Evolutionary conservation across 352 stramenopile genomes (phyloP), one percentile per base, ranked within the genome.

Genomic region (Phytophthora pisi): DNA sequence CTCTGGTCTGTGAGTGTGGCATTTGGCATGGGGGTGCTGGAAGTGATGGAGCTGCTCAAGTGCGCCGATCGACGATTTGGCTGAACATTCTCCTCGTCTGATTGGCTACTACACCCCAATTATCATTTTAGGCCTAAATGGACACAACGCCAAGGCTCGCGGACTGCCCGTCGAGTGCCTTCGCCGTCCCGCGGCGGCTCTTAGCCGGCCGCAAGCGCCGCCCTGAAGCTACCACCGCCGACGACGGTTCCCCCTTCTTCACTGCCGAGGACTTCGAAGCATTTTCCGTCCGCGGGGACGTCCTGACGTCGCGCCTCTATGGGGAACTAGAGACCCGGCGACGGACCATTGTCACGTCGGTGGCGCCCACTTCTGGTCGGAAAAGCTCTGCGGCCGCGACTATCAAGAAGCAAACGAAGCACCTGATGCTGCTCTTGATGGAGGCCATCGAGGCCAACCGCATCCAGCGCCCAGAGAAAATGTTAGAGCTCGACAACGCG

Each of bases 181-280:
- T 92, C 60, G 77, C 60, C 10, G 69, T 88, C 51, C 84, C 84
- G 34, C 75, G 57, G 57, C 81, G 47, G 40, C 61, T 91, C 18
- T 61, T 79, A 55, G 38, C 68, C 10, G 64, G 75, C 46, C 82
- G 75, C 11, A 91, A 86, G 71, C 82, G 79, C 50, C 76, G 66
- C 45, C 47, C 69, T 0, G 45, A 52, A 1, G 20, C 38, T 20
- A 0, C 3, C 15, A 11, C 2, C 1, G 26, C 10, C 26, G 1
- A 34, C 31, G 45, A 61, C 15, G 16, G 36, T 11, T 28, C 42
- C 24, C 2, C 49, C 0, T 90, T 84, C 61, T 78, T 91, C 43
- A 74, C 70, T 13, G 45, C 68, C 2, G 66, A 74, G 0, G 74
- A 74, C 10, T 91, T 84, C 54, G 70, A 49, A 8, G 57, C 60